Conservation (phyloP, 208 protist genomes). For the Wallacemonas sp. region DNA sequence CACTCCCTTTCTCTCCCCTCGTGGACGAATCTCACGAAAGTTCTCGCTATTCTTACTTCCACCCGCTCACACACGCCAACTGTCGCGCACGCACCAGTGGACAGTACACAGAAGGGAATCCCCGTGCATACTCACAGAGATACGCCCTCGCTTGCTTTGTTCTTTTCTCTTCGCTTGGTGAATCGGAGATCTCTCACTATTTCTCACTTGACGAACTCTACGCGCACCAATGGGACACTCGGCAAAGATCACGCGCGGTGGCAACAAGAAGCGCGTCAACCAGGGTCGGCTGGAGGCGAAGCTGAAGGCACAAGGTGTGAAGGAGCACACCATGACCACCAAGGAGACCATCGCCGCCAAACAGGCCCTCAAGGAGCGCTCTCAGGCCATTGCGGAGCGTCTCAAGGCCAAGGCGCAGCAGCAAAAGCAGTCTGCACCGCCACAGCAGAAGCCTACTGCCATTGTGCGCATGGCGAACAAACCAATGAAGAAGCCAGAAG, state of each 20-base stretch:
- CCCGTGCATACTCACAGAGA: background rate
- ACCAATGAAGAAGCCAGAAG: conserved; percentile 14
- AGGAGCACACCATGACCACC: conserved; percentile 60
- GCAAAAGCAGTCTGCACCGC: background rate
- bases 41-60: background rate
- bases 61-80: background rate
- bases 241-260: conserved; percentile 85
- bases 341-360: conserved; percentile 67
- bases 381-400: conserved; percentile 62
- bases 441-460: conserved; percentile 9
- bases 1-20: background rate
- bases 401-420: conserved; percentile 47
- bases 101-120: background rate
- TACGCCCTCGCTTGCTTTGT: background rate
- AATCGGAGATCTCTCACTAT: background rate
- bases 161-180: background rate
- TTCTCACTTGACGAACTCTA: background rate
- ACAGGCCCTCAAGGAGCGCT: conserved; percentile 49
- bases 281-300: conserved; percentile 69
- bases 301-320: conserved; percentile 68
- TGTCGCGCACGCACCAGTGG: background rate
- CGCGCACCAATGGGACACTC: conserved; percentile 60
- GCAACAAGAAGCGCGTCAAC: conserved; percentile 89
- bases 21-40: too few species aligned
- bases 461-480: conserved; percentile 79